These are phyloP conservation scores for Mucor saturninus DNA, from an alignment of 371 early-diverging fungal species.

Conservation along the genomic window DNA sequence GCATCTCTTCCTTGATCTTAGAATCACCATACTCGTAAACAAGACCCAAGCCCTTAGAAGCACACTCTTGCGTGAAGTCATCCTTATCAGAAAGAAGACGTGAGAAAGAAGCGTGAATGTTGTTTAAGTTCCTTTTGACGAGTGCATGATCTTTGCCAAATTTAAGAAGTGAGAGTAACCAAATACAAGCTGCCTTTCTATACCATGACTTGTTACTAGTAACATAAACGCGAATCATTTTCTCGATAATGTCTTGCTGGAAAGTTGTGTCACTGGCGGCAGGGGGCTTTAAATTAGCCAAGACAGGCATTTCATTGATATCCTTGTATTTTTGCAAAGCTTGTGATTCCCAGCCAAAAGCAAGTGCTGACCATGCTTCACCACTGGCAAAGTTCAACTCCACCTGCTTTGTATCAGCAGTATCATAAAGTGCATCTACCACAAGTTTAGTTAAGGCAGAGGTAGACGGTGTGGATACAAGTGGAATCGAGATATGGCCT, in stretches of 20 bases:
- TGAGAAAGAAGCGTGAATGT: slow-evolving; percentile 75
- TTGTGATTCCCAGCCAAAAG: slow-evolving; percentile 76
- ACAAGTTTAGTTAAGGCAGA: slow-evolving; percentile 39
- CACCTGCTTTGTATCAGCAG: slow-evolving; percentile 77
- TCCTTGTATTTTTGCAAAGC: slow-evolving; percentile 71
- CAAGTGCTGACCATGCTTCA: slow-evolving; percentile 73
- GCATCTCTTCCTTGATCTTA: slow-evolving; percentile 67
- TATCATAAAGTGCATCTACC: slow-evolving; percentile 61
- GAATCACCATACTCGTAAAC: slow-evolving; percentile 87
- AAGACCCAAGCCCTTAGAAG: slow-evolving; percentile 87
- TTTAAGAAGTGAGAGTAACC: slow-evolving; percentile 85
- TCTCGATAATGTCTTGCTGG: slow-evolving; percentile 51
- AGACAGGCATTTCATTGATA: slow-evolving; percentile 52
- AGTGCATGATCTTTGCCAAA: slow-evolving; percentile 63
- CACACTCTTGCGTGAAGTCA: slow-evolving; percentile 82
- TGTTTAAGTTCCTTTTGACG: slow-evolving; percentile 56
- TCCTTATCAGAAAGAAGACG: slow-evolving; percentile 81
- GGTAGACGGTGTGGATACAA: slow-evolving; percentile 37
- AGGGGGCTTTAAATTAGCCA: slow-evolving; percentile 15
- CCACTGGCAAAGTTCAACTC: slow-evolving; percentile 88
- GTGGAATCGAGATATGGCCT: slow-evolving; percentile 70
- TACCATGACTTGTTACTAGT: slow-evolving; percentile 62
- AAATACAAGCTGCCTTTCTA: slow-evolving; percentile 83
- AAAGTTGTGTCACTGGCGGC: background rate
- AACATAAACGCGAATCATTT: slow-evolving; percentile 57